Conservation (phyloP, 768 basidiomycete genomes). For the Hypholoma sublateritium region DNA sequence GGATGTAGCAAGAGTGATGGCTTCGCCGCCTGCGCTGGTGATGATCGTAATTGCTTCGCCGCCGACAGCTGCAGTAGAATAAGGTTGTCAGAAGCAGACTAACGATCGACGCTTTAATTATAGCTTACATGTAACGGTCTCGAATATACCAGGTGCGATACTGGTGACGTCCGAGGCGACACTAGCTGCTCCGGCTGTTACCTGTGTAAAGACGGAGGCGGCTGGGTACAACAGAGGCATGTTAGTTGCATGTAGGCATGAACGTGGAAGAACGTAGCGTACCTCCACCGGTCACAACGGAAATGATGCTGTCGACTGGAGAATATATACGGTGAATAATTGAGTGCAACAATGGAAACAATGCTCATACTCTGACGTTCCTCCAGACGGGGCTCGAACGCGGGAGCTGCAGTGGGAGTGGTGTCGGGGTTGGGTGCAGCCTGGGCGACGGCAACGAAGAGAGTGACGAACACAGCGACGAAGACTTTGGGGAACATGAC, state of each 20-base stretch:
- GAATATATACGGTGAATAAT: conserved; percentile 10
- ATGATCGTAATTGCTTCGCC: conserved; percentile 54
- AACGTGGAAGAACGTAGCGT: conserved; percentile 4
- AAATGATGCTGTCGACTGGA: conserved; percentile 38
- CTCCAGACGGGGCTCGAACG: conserved; percentile 1
- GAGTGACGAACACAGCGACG: conserved; percentile 33
- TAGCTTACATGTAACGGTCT: conserved; percentile 22
- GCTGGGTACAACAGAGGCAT: conserved; percentile 19
- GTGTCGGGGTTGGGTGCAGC: conserved; percentile 33
- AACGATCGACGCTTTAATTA: background rate
- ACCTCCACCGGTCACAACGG: conserved; percentile 29
- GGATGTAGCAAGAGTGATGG: conserved; percentile 54
- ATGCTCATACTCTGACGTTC: conserved; percentile 43
- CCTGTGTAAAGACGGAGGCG: conserved; percentile 36
- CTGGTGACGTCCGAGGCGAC: conserved; percentile 16
- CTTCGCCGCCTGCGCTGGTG: conserved; percentile 57
- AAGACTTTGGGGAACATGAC: conserved; percentile 42
- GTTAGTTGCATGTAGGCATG: background rate
- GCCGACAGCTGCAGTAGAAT: conserved; percentile 43
- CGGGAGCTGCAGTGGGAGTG: conserved; percentile 12
- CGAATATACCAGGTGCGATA: conserved; percentile 12
- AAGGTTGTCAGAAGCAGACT: conserved; percentile 13
- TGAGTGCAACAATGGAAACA: background rate
- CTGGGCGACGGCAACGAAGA: conserved; percentile 29
- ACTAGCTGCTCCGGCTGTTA: conserved; percentile 28